phyloP scores from a whole-genome alignment of 2,329 filamentous ascomycete species.

The Bipolaris oryzae region DNA sequence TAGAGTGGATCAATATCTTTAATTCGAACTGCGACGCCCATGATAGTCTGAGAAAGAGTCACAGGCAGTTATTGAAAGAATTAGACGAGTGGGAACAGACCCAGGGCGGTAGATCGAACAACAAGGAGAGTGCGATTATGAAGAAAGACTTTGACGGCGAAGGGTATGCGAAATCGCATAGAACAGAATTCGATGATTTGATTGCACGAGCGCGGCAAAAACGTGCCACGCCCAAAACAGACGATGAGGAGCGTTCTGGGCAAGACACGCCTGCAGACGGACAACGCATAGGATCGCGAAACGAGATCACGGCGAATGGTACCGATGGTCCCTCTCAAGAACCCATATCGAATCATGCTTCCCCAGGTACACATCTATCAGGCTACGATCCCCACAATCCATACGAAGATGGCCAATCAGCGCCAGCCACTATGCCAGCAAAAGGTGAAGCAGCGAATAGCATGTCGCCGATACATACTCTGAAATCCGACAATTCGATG shows the following conservation, averaged over 20 bases:
- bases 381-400: constrained; percentile 10
- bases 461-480: constrained; percentile 14
- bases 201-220: constrained; percentile 75
- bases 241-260: constrained; percentile 18
- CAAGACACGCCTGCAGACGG: constrained; percentile 14
- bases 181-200: constrained; percentile 75
- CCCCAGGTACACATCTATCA: constrained; percentile 2
- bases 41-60: constrained; percentile 65
- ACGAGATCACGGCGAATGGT: constrained; percentile 6
- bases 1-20: constrained; percentile 93
- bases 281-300: not conserved
- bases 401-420: constrained; percentile 35
- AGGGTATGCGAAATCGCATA: constrained; percentile 76
- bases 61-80: constrained; percentile 75
- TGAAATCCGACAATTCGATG: constrained; percentile 10
- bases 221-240: constrained; percentile 47
- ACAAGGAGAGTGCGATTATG: constrained; percentile 62
- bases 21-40: constrained; percentile 95
- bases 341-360: constrained; percentile 2
- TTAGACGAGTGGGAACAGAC: constrained; percentile 87
- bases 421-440: constrained; percentile 27
- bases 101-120: constrained; percentile 64
- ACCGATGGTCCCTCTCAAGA: not conserved
- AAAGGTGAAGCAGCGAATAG: constrained; percentile 31
- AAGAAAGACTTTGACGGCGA: constrained; percentile 86